Conservation (phyloP, 1,139 yeast species). For the Geotrichum phurueaensis region DNA sequence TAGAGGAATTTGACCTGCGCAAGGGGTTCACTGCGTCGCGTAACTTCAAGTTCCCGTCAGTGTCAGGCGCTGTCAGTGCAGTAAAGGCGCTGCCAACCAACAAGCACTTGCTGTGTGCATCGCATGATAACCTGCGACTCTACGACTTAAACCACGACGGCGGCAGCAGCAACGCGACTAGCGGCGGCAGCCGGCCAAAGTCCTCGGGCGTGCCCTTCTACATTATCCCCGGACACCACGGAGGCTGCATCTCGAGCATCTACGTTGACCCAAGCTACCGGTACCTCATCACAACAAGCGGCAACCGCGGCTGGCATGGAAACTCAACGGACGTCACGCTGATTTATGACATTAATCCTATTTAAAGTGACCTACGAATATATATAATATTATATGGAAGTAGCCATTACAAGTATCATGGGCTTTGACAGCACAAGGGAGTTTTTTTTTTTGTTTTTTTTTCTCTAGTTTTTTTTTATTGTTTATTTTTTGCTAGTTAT, state of each 20-base stretch:
- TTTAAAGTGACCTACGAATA: neutral
- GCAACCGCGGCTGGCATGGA: slow-evolving; percentile 94
- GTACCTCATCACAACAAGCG: slow-evolving; percentile 86
- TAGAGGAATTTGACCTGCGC: slow-evolving; percentile 76
- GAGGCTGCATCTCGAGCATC: slow-evolving; percentile 57
- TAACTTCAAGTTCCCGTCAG: slow-evolving; percentile 68
- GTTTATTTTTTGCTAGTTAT: too few species aligned
- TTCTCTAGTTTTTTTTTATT: neutral
- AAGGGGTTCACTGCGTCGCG: slow-evolving; percentile 52
- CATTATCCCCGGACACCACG: slow-evolving; percentile 61
- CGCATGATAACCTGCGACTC: slow-evolving; percentile 80
- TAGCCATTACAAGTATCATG: too few species aligned
- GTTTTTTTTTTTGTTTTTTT: neutral
- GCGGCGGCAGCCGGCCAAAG: slow-evolving; percentile 19
- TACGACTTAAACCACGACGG: slow-evolving; percentile 53
- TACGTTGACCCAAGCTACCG: slow-evolving; percentile 79
- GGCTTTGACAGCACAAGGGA: neutral
- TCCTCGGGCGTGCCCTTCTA: slow-evolving; percentile 42
- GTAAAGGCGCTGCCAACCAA: slow-evolving; percentile 77
- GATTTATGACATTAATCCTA: slow-evolving; percentile 60
- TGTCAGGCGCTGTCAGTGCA: slow-evolving; percentile 87
- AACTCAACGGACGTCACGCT: slow-evolving; percentile 70
- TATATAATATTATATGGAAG: neutral
- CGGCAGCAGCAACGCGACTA: slow-evolving; percentile 38
- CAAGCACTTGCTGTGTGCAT: slow-evolving; percentile 76